Evolutionary conservation across 2,329 filamentous ascomycete species (phyloP).

Genomic region (Aspergillus flavus): DNA sequence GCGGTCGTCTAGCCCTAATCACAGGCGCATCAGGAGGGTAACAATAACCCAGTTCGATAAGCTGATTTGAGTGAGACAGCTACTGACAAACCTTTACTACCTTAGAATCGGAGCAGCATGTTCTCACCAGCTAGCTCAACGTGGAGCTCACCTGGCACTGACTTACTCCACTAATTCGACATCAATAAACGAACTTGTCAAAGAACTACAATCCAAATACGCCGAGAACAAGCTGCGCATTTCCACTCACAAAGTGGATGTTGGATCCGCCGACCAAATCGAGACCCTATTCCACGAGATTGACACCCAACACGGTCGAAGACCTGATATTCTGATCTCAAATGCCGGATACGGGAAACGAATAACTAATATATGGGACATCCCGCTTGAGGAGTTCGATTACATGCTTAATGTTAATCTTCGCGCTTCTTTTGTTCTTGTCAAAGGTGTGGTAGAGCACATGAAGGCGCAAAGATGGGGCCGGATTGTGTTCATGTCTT

Average conservation of each 20-base stretch:
- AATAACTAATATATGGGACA: conserved; percentile 59
- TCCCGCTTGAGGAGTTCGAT: conserved; percentile 66
- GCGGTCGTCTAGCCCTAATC: background rate
- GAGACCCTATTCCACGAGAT: conserved; percentile 59
- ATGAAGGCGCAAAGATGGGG: conserved; percentile 67
- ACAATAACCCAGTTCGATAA: background rate
- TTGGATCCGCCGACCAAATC: conserved; percentile 57
- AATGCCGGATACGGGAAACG: conserved; percentile 69
- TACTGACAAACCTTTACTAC: background rate
- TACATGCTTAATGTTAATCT: conserved; percentile 65
- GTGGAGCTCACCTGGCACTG: conserved; percentile 58
- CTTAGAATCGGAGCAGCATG: conserved; percentile 64
- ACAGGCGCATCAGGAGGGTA: background rate
- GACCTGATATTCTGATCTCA: conserved; percentile 65
- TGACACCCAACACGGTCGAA: conserved; percentile 53
- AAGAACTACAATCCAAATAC: conserved; percentile 42
- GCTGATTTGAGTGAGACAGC: background rate
- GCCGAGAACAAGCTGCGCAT: conserved; percentile 43
- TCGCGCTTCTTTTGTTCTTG: conserved; percentile 63
- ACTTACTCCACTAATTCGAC: conserved; percentile 59
- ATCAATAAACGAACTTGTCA: conserved; percentile 49
- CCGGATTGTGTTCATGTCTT: conserved; percentile 65
- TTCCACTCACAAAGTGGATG: conserved; percentile 61
- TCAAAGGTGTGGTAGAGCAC: conserved; percentile 61
- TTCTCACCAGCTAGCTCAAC: conserved; percentile 56